Percentiles rank a stretch among this genome's conserved stretches.
These are phyloP conservation scores for Asterionellopsis glacialis DNA, from an alignment of 108 stramenopile species.

Conservation along the genomic window DNA sequence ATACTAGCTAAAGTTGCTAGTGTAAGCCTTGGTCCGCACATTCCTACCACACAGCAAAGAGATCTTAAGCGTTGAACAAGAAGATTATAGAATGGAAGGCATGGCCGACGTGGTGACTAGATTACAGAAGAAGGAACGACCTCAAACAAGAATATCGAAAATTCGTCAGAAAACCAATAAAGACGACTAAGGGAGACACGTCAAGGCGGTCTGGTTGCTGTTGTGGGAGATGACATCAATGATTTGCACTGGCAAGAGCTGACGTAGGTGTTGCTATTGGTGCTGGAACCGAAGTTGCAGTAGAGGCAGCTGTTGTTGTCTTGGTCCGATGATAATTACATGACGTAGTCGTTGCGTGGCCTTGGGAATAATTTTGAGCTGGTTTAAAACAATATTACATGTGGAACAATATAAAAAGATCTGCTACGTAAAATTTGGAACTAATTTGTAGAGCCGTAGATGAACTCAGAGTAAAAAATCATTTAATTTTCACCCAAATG, in stretches of 20 bases:
- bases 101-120: conserved; percentile 63
- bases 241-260: conserved; percentile 92
- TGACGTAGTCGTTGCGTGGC: conserved; percentile 86
- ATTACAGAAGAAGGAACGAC: conserved; percentile 30
- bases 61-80: too few species aligned
- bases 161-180: conserved; percentile 32
- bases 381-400: too few species aligned
- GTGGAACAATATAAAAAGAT: too few species aligned
- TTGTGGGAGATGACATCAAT: conserved; percentile 99
- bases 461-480: too few species aligned
- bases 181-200: conserved; percentile 9
- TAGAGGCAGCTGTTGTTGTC: conserved; percentile 94
- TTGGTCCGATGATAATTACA: conserved; percentile 81
- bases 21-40: too few species aligned
- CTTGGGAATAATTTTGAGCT: too few species aligned
- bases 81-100: too few species aligned
- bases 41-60: too few species aligned
- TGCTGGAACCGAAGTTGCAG: conserved; percentile 93
- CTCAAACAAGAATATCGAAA: not conserved
- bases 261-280: conserved; percentile 97
- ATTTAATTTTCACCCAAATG: too few species aligned
- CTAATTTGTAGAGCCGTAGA: too few species aligned
- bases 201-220: conserved; percentile 52
- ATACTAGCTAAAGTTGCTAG: too few species aligned
- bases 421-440: too few species aligned